Conservation (phyloP, 2,329 filamentous ascomycete genomes). For the Aspergillus alliaceus region DNA sequence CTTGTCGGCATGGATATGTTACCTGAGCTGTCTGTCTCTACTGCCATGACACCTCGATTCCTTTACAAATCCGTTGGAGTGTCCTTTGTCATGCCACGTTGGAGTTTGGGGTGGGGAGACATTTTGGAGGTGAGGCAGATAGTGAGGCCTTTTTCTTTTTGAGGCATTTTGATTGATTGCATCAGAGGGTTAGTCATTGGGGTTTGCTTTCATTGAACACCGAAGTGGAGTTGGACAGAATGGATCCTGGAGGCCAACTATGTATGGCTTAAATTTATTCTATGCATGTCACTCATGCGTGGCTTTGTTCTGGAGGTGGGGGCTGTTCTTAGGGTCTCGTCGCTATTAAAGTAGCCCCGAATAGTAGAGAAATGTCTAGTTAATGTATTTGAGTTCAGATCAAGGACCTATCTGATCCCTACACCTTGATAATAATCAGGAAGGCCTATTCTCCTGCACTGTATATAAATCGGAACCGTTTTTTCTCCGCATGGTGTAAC, state of each 20-base stretch:
- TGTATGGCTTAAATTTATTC: neutral
- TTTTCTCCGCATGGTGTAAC: too few relatives aligned
- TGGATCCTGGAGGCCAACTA: neutral
- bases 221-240: neutral
- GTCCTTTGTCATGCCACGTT: conserved; percentile 8
- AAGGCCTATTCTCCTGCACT: too few relatives aligned
- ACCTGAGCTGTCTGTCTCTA: neutral
- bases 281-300: neutral
- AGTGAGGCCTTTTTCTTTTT: neutral
- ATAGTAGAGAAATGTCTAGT: neutral
- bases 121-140: conserved; percentile 12
- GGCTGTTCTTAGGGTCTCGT: neutral
- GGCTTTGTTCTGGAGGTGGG: neutral
- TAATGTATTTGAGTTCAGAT: neutral
- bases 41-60: neutral
- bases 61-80: neutral
- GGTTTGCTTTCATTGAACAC: neutral
- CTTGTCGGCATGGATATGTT: neutral
- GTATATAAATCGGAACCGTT: too few relatives aligned
- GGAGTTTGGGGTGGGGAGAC: neutral
- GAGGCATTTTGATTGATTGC: neutral
- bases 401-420: neutral
- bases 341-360: neutral
- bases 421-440: too few relatives aligned
- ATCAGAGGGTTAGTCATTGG: neutral